Conservation (phyloP, 2,329 filamentous ascomycete species). For the Sarocladium kiliense region DNA sequence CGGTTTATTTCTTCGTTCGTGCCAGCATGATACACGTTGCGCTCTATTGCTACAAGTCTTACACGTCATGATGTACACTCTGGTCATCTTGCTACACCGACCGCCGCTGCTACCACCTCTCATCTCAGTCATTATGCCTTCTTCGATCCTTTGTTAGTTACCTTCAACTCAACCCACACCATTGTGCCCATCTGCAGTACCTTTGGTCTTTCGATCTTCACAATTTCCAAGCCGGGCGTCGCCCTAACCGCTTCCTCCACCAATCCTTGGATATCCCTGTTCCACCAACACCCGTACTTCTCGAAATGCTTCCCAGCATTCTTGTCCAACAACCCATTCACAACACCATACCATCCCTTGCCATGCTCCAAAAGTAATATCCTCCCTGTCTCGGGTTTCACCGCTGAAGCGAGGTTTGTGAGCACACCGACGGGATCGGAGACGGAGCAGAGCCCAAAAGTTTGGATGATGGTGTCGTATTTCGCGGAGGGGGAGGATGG, state of each 20-base stretch:
- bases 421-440: conserved; percentile 50
- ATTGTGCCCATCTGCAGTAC: conserved; percentile 52
- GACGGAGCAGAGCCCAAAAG: conserved; percentile 61
- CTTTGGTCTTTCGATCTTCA: conserved; percentile 47
- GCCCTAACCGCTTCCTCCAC: conserved; percentile 42
- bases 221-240: conserved; percentile 51
- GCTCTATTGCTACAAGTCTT: no score
- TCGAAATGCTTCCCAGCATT: conserved; percentile 51
- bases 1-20: no score
- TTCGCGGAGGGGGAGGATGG: conserved; percentile 32
- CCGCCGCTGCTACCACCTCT: no score
- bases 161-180: conserved; percentile 50
- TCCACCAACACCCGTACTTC: conserved; percentile 65
- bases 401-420: conserved; percentile 43
- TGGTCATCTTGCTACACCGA: no score
- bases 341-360: conserved; percentile 45
- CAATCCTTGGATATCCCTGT: conserved; percentile 54
- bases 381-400: conserved; percentile 50
- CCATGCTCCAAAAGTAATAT: conserved; percentile 61
- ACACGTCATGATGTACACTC: neutral
- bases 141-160: neutral
- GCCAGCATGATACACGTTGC: no score
- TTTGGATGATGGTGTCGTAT: conserved; percentile 61
- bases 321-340: conserved; percentile 53
- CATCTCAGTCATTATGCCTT: no score